Percentiles rank a stretch among this genome's conserved stretches.
Evolutionary conservation across 1,139 yeast species (phyloP).

Genomic region (Nadsonia starkeyi-henricii): DNA sequence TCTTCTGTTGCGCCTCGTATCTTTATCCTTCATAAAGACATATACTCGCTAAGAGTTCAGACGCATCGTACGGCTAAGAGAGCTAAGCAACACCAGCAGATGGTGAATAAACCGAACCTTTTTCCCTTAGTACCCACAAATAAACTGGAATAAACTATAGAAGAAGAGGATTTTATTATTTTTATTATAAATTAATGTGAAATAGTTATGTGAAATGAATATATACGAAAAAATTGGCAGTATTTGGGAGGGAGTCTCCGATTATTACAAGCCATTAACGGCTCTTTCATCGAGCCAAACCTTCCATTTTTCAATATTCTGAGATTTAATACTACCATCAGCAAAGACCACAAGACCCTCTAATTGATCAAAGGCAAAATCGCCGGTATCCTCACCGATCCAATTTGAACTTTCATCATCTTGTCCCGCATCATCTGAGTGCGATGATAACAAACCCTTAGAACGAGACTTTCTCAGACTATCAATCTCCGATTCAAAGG

Average conservation of each 20-base stretch:
- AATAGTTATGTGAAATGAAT: no score
- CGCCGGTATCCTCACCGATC: conserved; percentile 29
- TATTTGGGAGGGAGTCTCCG: conserved; percentile 27
- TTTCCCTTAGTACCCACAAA: conserved; percentile 46
- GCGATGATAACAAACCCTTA: conserved; percentile 30
- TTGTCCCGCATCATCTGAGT: conserved; percentile 14
- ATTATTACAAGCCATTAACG: neutral
- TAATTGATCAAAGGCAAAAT: conserved; percentile 47
- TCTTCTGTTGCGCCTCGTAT: conserved; percentile 22
- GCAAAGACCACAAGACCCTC: conserved; percentile 63
- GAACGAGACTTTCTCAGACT: conserved; percentile 36
- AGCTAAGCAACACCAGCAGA: conserved; percentile 28
- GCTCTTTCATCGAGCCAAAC: conserved; percentile 69
- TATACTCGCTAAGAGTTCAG: conserved; percentile 39
- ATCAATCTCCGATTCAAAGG: conserved; percentile 53
- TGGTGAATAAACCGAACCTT: conserved; percentile 30
- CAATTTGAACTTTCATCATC: conserved; percentile 27
- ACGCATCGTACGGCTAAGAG: conserved; percentile 29
- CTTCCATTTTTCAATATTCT: conserved; percentile 46
- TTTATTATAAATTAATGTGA: no score
- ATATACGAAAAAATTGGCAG: no score
- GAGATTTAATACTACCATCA: conserved; percentile 54
- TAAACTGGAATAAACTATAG: conserved; percentile 9
- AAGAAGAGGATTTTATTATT: no score
- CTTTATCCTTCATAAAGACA: conserved; percentile 37